Conservation (phyloP, 2,329 filamentous ascomycete species). For the Tetracladium maxilliforme region DNA sequence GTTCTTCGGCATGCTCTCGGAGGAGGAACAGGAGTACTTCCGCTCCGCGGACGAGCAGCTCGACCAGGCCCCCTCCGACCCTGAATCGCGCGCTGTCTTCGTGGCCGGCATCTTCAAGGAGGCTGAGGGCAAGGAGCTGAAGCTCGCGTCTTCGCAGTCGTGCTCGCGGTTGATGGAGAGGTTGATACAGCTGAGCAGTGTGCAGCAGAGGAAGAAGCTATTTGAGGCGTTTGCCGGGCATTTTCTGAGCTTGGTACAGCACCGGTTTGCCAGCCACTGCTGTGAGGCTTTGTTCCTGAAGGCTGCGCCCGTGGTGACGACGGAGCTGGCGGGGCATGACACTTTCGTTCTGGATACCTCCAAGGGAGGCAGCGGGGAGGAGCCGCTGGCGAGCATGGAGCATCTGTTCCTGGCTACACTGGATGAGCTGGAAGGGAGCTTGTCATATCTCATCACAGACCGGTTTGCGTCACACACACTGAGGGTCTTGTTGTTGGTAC, state of each 20-base stretch:
- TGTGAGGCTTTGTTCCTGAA: conserved; percentile 86
- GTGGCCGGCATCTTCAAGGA: conserved; percentile 76
- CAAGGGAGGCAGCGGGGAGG: conserved; percentile 23
- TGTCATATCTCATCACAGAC: conserved; percentile 76
- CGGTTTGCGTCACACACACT: conserved; percentile 82
- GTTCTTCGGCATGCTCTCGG: conserved; percentile 87
- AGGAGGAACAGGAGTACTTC: conserved; percentile 94
- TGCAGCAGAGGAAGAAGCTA: conserved; percentile 69
- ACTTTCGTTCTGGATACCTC: conserved; percentile 24
- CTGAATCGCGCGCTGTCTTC: conserved; percentile 60
- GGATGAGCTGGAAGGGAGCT: conserved; percentile 74
- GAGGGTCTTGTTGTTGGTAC: conserved; percentile 69
- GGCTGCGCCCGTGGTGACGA: conserved; percentile 63
- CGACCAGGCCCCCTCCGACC: conserved; percentile 61
- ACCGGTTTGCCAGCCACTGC: conserved; percentile 94
- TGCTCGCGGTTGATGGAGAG: conserved; percentile 90
- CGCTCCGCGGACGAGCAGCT: conserved; percentile 78
- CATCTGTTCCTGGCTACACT: conserved; percentile 70
- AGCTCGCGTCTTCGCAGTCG: conserved; percentile 88
- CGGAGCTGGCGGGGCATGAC: conserved; percentile 48
- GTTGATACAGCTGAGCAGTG: conserved; percentile 67
- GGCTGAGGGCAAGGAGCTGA: conserved; percentile 83
- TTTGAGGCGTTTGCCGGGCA: conserved; percentile 78
- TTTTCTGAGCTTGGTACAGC: conserved; percentile 80
- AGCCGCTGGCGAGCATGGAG: conserved; percentile 50